Evolutionary conservation across 1,284 basidiomycete genomes (phyloP), one percentile per base, ranked within the genome.

Genomic region (Athelia psychrophila): DNA sequence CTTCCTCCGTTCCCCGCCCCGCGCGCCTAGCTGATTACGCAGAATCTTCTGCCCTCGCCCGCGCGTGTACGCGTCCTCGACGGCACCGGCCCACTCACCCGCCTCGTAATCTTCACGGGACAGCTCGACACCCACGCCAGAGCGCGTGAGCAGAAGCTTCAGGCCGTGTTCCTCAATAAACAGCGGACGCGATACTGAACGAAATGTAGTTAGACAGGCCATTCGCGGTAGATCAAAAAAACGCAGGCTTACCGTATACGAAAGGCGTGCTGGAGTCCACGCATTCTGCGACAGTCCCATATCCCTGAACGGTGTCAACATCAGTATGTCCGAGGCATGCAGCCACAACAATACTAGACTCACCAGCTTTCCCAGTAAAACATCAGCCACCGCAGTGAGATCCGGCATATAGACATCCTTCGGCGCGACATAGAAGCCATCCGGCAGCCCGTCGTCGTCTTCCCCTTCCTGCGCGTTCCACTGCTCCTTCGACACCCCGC

Each of bases 151-250:
- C 22, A 86, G 70, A 12, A 84, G 69, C 2, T 81, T 79, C 33
- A 92, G 70, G 3, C 88, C 88, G 59, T 87, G 83, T 61, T 91
- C 88, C 63, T 91, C 88, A 46, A 91, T 80, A 58, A 92, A 91
- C 27, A 91, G 71, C 1, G 88, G 88, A 2, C 88, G 76, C 2
- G 88, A 83, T 10, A 91, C 86, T 86, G 59, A 56, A 44, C 57
- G 42, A 24, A 55, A 57, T 6, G 44, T 8, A 27, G 25, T 20
- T 12, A 55, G n/a, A 13, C 38, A 44, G 30, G n/a, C 24, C 18
- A 38, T 44, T 40, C n/a, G 33, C 27, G n/a, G 42, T 30, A 42
- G 40, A 20, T 52, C 44, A 24, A 45, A 35, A 23, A n/a, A 47
- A 44, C 6, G 27, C 5, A 30, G 27, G 65, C 76, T 25, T 51